Conservation (phyloP, 2,329 filamentous ascomycete genomes). For the Fusarium albidum region DNA sequence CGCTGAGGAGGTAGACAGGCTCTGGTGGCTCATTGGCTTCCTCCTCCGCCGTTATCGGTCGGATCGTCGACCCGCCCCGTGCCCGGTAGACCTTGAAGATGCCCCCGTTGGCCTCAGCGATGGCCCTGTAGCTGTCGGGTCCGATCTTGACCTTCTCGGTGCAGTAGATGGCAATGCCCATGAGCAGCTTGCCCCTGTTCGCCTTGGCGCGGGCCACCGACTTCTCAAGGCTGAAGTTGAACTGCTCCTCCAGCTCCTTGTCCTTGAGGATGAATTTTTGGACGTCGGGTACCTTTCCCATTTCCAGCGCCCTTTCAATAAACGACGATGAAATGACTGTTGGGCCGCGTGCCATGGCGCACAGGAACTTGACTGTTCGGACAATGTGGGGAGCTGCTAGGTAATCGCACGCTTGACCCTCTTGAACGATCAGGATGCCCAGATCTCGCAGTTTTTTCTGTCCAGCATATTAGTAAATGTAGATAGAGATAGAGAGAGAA, state of each 20-base stretch:
- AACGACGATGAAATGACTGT: conserved; percentile 80
- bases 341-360: conserved; percentile 82
- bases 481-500: conserved; percentile 6
- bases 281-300: conserved; percentile 69
- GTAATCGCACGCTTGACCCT: conserved; percentile 80
- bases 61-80: conserved; percentile 72
- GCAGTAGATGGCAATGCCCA: conserved; percentile 83
- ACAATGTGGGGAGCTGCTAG: conserved; percentile 87
- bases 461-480: conserved; percentile 27
- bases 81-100: conserved; percentile 80
- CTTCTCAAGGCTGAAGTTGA: conserved; percentile 73
- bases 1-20: conserved; percentile 85
- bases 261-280: conserved; percentile 76
- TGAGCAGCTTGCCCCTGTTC: conserved; percentile 80
- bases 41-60: conserved; percentile 70
- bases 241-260: conserved; percentile 74
- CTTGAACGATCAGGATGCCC: conserved; percentile 81
- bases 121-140: conserved; percentile 82
- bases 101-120: conserved; percentile 89
- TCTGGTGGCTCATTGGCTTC: conserved; percentile 69
- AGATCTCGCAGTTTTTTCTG: conserved; percentile 83
- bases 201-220: conserved; percentile 75
- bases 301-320: conserved; percentile 78
- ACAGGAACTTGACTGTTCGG: conserved; percentile 93
- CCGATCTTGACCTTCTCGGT: conserved; percentile 82